Percentiles rank a stretch among this genome's conserved stretches.
phyloP scores from a whole-genome alignment of 2,329 filamentous ascomycete species.

The Microdochium trichocladiopsis region DNA sequence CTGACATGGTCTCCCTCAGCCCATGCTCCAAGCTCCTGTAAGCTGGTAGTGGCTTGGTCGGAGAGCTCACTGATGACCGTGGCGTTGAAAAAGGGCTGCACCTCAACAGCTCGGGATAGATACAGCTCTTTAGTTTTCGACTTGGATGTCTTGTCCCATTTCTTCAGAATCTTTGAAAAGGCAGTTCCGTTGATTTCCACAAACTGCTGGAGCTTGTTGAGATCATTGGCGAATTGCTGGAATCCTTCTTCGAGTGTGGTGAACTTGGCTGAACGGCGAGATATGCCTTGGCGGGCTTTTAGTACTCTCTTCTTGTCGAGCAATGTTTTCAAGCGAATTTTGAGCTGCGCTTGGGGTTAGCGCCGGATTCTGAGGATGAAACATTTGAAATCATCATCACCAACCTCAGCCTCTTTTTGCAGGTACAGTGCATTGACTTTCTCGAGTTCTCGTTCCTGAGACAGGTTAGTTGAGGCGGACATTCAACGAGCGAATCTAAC shows the following conservation, averaged over 20 bases:
- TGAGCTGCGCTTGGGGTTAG: conserved; percentile 54
- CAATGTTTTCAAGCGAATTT: conserved; percentile 83
- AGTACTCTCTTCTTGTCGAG: conserved; percentile 92
- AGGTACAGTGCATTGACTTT: conserved; percentile 98
- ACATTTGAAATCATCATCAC: conserved; percentile 17
- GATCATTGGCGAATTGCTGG: conserved; percentile 90
- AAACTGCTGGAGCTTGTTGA: conserved; percentile 98
- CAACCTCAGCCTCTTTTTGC: conserved; percentile 94
- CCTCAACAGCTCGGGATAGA: conserved; percentile 89
- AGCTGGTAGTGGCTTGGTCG: conserved; percentile 92
- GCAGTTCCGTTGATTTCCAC: conserved; percentile 97
- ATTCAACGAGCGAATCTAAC: conserved; percentile 1
- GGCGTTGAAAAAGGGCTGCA: conserved; percentile 96
- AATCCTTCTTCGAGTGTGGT: conserved; percentile 94
- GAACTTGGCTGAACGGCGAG: conserved; percentile 86
- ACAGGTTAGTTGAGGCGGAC: conserved; percentile 26
- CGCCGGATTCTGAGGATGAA: background rate
- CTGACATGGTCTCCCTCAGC: conserved; percentile 91
- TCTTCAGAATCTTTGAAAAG: conserved; percentile 98
- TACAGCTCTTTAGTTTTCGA: conserved; percentile 98
- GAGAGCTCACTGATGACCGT: conserved; percentile 95
- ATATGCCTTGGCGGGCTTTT: conserved; percentile 72
- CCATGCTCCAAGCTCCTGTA: conserved; percentile 93
- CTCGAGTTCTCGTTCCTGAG: conserved; percentile 89
- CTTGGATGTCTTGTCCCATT: conserved; percentile 99